Conservation (phyloP, 2,329 filamentous ascomycete genomes). For the Nakataea oryzae region DNA sequence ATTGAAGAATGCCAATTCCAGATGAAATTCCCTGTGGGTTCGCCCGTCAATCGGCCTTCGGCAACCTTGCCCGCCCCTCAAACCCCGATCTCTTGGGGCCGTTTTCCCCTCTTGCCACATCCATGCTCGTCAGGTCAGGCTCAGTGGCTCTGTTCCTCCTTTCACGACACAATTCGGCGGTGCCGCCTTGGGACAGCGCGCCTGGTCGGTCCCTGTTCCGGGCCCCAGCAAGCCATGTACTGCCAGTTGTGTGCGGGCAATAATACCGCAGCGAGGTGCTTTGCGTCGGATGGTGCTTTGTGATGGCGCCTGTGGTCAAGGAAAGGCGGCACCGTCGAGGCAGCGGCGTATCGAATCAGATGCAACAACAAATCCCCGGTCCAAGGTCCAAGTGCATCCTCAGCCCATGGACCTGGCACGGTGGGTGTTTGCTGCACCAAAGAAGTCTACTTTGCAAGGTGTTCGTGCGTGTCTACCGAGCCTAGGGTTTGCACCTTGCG, state of each 20-base stretch:
- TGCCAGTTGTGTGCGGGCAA: too few species aligned
- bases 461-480: neutral
- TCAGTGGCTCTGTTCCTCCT: neutral
- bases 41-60: neutral
- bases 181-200: neutral
- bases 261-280: too few species aligned
- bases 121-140: neutral
- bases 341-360: too few species aligned
- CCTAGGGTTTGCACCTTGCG: neutral
- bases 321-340: too few species aligned
- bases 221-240: neutral
- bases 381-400: too few species aligned
- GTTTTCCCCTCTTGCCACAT: neutral
- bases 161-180: neutral
- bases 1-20: neutral
- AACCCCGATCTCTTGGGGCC: neutral
- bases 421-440: too few species aligned
- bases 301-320: too few species aligned
- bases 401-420: too few species aligned
- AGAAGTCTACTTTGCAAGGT: too few species aligned
- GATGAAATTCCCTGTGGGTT: neutral
- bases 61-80: neutral
- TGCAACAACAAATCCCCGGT: too few species aligned
- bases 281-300: too few species aligned
- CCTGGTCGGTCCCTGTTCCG: neutral